Base-by-base conservation (phyloP, 2,329 filamentous ascomycete genomes). In the Ophiostoma sp. region DNA sequence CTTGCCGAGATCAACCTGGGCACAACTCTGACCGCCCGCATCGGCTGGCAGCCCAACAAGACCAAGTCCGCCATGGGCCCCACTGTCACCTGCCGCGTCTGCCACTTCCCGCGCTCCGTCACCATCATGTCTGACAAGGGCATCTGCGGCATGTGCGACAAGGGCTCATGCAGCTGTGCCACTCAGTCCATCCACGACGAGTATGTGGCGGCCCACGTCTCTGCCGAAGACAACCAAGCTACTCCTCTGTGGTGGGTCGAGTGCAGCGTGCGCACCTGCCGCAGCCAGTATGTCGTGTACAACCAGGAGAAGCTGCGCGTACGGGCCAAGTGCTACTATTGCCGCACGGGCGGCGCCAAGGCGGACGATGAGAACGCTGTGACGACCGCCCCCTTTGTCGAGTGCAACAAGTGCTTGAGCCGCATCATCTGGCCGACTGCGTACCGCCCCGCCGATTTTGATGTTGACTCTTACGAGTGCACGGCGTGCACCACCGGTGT, bases 211-310 rank as follows among this genome's bases (percentile, higher is more conserved):
- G 75, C 75, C 22, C 78, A 81, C 59, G 84, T 83, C 25, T 80
- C 78, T 0, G 73, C 73, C 31, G 76, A 79, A 0, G 79, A 83
- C 72, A 77, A 76, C 50, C 77, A 80, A 55, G 70, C 73, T 9
- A 83, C 82, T 0, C 75, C 77, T 3, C 80, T 79, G 0, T 79
- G 80, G 19, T 87, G 86, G 86, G 84, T 86, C 0, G 85, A 87
- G 77, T 88, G 86, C 76, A 78, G 75, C 50, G 78, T 81, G n/a
- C 72, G 66, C 0, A 77, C 77, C 9, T 87, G 86, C 77, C 81
- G 85, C 12, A 84, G 82, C 1, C 85, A 87, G 77, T 88, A 87
- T 75, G 82, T 87, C 36, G 83, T 87, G 4, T 87, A 87, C 76
- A 81, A 84, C 57, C 76, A 80, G 2, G 78, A 81, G 2, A 75